Evolutionary conservation across 2,329 filamentous ascomycete species (phyloP).

Genomic region (Penicillium sp.): DNA sequence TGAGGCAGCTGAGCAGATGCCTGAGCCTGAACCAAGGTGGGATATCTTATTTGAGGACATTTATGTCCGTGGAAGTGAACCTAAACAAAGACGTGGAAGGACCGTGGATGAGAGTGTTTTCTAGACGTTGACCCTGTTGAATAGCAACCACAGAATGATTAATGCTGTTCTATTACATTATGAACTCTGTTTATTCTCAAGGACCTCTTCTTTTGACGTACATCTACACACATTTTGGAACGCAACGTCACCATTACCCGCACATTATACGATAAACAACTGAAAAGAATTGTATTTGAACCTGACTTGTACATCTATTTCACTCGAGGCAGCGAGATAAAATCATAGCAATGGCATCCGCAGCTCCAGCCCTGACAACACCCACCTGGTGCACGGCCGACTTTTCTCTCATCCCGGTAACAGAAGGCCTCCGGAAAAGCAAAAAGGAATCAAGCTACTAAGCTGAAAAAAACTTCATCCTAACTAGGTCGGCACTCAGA

Average conservation of each 20-base stretch:
- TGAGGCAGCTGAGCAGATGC: slow-evolving; percentile 80
- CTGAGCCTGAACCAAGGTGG: slow-evolving; percentile 66
- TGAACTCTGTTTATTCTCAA: not conserved
- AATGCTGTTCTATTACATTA: not conserved
- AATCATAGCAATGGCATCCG: slow-evolving; percentile 11
- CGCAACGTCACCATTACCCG: slow-evolving; percentile 3
- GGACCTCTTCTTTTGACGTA: not conserved
- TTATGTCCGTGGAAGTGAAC: slow-evolving; percentile 80
- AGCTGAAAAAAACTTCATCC: not conserved
- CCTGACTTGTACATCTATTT: not conserved
- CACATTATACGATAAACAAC: not conserved
- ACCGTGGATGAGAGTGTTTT: slow-evolving; percentile 86
- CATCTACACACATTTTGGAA: not conserved
- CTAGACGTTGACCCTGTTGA: slow-evolving; percentile 33
- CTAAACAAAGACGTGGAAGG: slow-evolving; percentile 75
- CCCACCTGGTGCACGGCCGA: slow-evolving; percentile 72
- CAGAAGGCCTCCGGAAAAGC: not conserved
- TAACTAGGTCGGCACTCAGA: slow-evolving; percentile 64
- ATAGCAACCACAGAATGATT: not conserved
- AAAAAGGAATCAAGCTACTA: not conserved
- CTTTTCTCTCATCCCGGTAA: slow-evolving; percentile 71
- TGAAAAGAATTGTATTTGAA: not conserved
- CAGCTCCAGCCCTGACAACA: slow-evolving; percentile 41
- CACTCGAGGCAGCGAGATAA: not conserved
- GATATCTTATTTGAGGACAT: slow-evolving; percentile 91